phyloP scores from a whole-genome alignment of 768 basidiomycete genomes.

The Mrakia frigida region DNA sequence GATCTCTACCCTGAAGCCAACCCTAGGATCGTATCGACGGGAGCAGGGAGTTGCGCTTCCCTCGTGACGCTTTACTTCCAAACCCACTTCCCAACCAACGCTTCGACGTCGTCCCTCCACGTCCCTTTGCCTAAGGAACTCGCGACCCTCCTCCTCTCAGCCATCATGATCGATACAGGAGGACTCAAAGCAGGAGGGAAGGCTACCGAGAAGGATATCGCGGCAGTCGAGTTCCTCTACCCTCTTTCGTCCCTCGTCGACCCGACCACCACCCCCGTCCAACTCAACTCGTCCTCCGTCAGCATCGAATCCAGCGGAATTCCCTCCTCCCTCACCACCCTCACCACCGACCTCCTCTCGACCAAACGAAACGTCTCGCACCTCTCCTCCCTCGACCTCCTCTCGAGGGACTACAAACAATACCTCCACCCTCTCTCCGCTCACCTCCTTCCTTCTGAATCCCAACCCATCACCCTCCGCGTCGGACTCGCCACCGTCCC shows the following conservation, averaged over 20 bases:
- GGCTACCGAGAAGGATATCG: slow-evolving; percentile 59
- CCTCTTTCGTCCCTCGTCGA: slow-evolving; percentile 34
- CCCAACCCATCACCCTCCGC: slow-evolving; percentile 49
- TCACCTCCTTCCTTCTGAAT: slow-evolving; percentile 43
- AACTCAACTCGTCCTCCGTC: not conserved
- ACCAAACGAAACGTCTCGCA: slow-evolving; percentile 67
- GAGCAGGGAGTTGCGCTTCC: slow-evolving; percentile 70
- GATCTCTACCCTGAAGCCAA: slow-evolving; percentile 55
- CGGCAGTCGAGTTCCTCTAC: slow-evolving; percentile 61
- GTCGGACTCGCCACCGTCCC: slow-evolving; percentile 83
- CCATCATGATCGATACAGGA: slow-evolving; percentile 79
- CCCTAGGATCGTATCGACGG: slow-evolving; percentile 57
- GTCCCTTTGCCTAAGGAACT: slow-evolving; percentile 53
- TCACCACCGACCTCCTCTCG: slow-evolving; percentile 51
- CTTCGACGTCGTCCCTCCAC: slow-evolving; percentile 49
- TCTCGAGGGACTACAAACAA: slow-evolving; percentile 94
- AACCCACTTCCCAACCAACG: not conserved
- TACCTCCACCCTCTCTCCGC: slow-evolving; percentile 54
- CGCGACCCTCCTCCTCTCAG: slow-evolving; percentile 70
- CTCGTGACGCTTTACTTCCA: slow-evolving; percentile 55
- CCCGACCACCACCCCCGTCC: not conserved
- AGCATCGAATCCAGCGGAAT: slow-evolving; percentile 35
- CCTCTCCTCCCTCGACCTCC: slow-evolving; percentile 66
- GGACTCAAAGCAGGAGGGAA: slow-evolving; percentile 75
- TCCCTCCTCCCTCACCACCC: slow-evolving; percentile 49